phyloP scores from a whole-genome alignment of 306 rosid species.

The Sophora flavescens region DNA sequence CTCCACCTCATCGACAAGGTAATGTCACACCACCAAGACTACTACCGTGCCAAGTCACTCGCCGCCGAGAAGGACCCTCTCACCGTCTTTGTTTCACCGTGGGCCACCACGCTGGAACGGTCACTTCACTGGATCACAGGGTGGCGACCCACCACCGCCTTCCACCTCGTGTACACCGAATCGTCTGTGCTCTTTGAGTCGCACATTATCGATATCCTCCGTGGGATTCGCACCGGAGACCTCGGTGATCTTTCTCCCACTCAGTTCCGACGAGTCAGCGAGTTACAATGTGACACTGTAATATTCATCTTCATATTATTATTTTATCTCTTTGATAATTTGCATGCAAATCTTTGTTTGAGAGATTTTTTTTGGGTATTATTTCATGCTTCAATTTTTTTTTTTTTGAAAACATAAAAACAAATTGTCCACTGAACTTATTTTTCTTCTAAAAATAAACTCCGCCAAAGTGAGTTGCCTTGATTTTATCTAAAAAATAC shows the following conservation, averaged over 20 bases:
- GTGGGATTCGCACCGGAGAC: constrained; percentile 75
- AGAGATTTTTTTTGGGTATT: not conserved
- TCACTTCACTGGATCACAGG: constrained; percentile 85
- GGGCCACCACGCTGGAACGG: constrained; percentile 81
- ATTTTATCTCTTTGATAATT: not conserved
- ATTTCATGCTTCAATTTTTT: too few relatives aligned
- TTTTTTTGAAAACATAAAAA: not conserved
- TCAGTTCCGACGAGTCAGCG: constrained; percentile 78
- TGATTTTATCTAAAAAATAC: too few relatives aligned
- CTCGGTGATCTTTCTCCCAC: constrained; percentile 84
- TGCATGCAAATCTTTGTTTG: not conserved
- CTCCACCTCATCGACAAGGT: constrained; percentile 53
- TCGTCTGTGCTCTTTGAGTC: constrained; percentile 81
- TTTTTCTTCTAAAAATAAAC: too few relatives aligned
- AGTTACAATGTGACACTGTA: constrained; percentile 83
- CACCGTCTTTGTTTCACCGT: constrained; percentile 59
- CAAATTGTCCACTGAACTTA: too few relatives aligned
- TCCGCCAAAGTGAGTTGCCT: too few relatives aligned
- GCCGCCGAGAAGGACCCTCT: constrained; percentile 66
- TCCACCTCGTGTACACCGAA: constrained; percentile 84
- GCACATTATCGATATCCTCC: constrained; percentile 73
- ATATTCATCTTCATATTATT: not conserved
- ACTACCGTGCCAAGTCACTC: constrained; percentile 56
- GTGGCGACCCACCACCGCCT: constrained; percentile 90
- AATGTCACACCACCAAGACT: constrained; percentile 66